Evolutionary conservation across 148 eudicot genomes (phyloP), one percentile per base, ranked within the genome.

Genomic region (Pharnaceum exiguum): DNA sequence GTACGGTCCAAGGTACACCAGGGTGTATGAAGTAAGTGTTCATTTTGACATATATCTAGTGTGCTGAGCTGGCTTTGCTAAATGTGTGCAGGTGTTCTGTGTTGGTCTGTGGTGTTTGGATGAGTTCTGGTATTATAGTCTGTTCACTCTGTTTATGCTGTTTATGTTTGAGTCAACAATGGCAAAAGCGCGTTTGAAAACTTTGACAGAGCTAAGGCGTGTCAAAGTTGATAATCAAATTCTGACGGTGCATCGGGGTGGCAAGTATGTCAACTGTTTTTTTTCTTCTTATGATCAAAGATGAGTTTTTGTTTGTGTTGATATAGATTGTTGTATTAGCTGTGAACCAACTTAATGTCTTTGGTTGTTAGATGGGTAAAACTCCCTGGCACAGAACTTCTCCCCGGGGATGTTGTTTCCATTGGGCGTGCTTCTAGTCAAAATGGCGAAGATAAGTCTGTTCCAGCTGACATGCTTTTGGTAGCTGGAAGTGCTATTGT

Each of bases 91-190:
- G 99, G 99, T 93, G 51, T 93, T 93, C 74, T 93, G 96, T 51
- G 99, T 93, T 64, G 96, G 98, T 35, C 81, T 93, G 22, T 93
- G 99, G 99, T 93, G 99, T 68, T 81, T 93, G 75, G 99, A 93
- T 71, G 99, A 88, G 38, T 93, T 60, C 69, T 93, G 99, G 99
- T 93, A 93, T 65, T 93, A 88, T 68, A 93, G 99, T 73, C 71
- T 93, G 70, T 93, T 88, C 78, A 93, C 99, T 30, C 57, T 93
- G 33, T 83, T 83, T 59, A 93, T 93, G 99, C 83, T 93, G 64
- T 86, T 93, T 65, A 79, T 93, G 84, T 93, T 93, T 68, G 99
- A 93, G 77, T 93, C 96, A 50, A 93, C 99, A 44, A 93, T 93
- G 99, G 99, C 91, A 50, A 93, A 93, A 73, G 79, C 82, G 57